These are phyloP conservation scores for Blastocystis sp. DNA, from an alignment of 352 stramenopile species.

Conservation along the genomic window DNA sequence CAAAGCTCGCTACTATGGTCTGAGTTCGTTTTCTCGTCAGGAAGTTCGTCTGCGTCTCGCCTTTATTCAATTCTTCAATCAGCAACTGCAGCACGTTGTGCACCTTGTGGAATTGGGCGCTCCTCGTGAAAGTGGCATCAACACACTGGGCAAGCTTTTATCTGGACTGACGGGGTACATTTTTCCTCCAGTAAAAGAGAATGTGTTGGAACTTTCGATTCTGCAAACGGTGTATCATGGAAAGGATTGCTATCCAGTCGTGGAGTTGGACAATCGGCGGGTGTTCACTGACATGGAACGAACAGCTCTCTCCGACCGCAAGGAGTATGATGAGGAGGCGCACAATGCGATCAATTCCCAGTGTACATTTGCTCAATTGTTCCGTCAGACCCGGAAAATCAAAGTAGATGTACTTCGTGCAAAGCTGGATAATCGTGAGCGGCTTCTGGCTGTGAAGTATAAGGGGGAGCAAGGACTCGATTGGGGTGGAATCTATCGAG, in stretches of 20 bases:
- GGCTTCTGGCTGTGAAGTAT: slow-evolving; percentile 63
- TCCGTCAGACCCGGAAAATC: slow-evolving; percentile 5
- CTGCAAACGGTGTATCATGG: slow-evolving; percentile 21
- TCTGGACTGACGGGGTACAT: slow-evolving; percentile 15
- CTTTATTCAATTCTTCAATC: slow-evolving; percentile 50
- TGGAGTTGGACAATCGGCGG: slow-evolving; percentile 49
- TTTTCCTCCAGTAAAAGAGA: slow-evolving; percentile 49
- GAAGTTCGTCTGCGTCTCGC: neutral
- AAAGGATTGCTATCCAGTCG: slow-evolving; percentile 31
- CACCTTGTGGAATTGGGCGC: slow-evolving; percentile 16
- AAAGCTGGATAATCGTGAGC: slow-evolving; percentile 43
- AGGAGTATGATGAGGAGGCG: neutral
- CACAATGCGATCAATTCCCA: neutral
- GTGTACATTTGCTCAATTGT: slow-evolving; percentile 61
- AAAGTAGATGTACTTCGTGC: slow-evolving; percentile 11
- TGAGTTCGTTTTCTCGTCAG: neutral
- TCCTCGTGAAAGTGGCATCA: neutral
- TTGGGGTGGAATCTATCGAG: slow-evolving; percentile 62
- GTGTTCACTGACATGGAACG: slow-evolving; percentile 55
- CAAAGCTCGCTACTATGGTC: slow-evolving; percentile 25
- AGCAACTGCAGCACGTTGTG: slow-evolving; percentile 15
- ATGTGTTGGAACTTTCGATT: slow-evolving; percentile 55
- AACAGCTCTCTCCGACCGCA: neutral
- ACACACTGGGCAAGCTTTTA: slow-evolving; percentile 24
- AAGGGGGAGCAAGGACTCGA: slow-evolving; percentile 62